phyloP scores from a whole-genome alignment of 1,284 basidiomycete species.

The Cystobasidium pallidum region DNA sequence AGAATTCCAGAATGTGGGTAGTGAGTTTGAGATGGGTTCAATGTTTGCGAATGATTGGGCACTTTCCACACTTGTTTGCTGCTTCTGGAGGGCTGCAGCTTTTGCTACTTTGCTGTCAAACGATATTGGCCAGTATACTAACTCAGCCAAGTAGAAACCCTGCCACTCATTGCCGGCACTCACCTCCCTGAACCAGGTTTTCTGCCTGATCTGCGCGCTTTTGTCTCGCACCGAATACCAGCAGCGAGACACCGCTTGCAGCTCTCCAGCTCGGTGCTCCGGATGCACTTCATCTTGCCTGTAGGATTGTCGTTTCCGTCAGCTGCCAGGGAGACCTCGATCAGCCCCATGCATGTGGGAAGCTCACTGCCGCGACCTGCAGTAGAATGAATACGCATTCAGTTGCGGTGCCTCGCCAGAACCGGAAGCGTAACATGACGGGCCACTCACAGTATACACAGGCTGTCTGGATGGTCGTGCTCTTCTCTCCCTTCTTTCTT shows the following conservation, averaged over 20 bases:
- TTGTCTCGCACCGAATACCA: slow-evolving; percentile 19
- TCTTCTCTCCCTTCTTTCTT: slow-evolving; percentile 37
- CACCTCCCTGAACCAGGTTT: slow-evolving; percentile 29
- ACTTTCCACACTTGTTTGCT: not conserved
- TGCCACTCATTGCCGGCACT: not conserved
- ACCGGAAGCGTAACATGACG: not conserved
- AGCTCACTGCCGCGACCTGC: slow-evolving; percentile 23
- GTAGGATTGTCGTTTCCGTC: not conserved
- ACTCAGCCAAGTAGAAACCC: no score
- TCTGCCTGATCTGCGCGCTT: slow-evolving; percentile 16
- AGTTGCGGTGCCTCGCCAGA: not conserved
- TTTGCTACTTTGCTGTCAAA: slow-evolving; percentile 15
- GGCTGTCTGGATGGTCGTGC: slow-evolving; percentile 35
- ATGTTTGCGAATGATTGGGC: not conserved
- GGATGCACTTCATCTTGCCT: slow-evolving; percentile 33
- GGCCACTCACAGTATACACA: slow-evolving; percentile 27
- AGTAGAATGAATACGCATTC: not conserved
- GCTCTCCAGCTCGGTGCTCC: slow-evolving; percentile 18
- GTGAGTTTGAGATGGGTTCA: not conserved
- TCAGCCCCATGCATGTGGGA: not conserved
- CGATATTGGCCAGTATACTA: not conserved
- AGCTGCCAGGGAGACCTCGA: not conserved
- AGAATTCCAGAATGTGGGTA: not conserved
- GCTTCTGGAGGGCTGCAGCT: not conserved
- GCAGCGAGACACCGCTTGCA: slow-evolving; percentile 26